Evolutionary conservation across 2,329 filamentous ascomycete genomes (phyloP), one percentile per base, ranked within the genome.

Genomic region (Diaporthe destruens): DNA sequence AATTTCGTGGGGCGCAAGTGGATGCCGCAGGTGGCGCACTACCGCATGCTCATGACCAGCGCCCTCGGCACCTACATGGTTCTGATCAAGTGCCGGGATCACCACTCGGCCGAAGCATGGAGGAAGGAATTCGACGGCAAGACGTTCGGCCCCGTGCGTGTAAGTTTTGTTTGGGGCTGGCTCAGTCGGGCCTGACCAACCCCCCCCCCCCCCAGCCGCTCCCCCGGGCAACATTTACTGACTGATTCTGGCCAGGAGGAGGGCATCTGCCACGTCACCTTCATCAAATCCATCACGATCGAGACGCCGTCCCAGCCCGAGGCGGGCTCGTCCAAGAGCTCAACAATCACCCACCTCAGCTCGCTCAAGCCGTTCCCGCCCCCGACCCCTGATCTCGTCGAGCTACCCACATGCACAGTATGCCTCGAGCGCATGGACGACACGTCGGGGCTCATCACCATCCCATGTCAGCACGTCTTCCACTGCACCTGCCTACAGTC

Each of bases 351-450:
- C 76, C 53, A 82, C 79, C 75, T 85, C 81, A 85, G 78, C 76
- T 87, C 84, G 29, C 81, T 89, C 7, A 89, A 88, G 73, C 90
- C 90, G 0, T 90, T 91, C 68, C 89, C 89, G 5, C 91, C 86
- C 2, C 89, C 88, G 2, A 98, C 96, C 0, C 93, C 95, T 1
- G 93, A 94, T 65, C 87, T 98, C 1, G 88, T 98, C 69, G 96
- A 99, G 83, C 85, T 99, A 16, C 96, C 96, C 2, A 98, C 96
- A 1, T 99, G 96, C 76, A 95, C 96, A 0, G 96, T 99, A 12
- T 99, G 96, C 76, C 88, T 99, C 6, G 96, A 99, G 81, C 92
- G 96, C 61, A 99, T 99, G 96, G 96, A 99, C 79, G 96, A 98
- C 80, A 98, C 95, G 0, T 97, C 95, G 0, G 96, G 96, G 0